Evolutionary conservation across 169 alveolate species (phyloP), one percentile per base, ranked within the genome.

Genomic region (Eimeria zaria): DNA sequence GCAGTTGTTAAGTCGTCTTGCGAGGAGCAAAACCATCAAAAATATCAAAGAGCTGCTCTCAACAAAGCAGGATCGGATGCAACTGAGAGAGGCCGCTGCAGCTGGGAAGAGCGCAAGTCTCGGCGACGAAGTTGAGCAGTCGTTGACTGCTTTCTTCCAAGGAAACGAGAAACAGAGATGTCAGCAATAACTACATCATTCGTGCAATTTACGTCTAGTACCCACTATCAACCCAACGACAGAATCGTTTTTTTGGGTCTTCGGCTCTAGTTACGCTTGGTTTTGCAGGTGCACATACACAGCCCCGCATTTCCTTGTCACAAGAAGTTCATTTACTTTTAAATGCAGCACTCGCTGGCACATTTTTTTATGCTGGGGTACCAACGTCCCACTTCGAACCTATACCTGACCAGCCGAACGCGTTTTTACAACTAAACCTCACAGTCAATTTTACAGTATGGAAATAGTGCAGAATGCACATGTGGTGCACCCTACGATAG

Each of bases 141-240:
- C 94, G 36, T 30, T 87, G 22, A 60, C 94, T 87, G 94, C 94
- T 9, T 87, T 87, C 94, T 87, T 87, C 83, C 83, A 87, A 62
- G 94, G 67, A 6, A 74, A 83, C 76, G 91, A 78, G 48, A 41
- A 48, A 46, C 46, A 78, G 44, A 24, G 88, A 67, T 78, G 88
- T 9, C 88, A 78, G 67, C 62, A 14, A 1, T 78, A 46, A 7
- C 24, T 33, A 6, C 78, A 67, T 33, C 24, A 67, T 67, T 67
- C 1, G 48, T 67, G 44, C 78, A 67, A 33, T 20, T 1, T n/a
- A 4, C 2, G 27, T 30, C 41, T 67, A 73, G 83, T 36, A 69
- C 24, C 48, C 80, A 69, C 80, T 46, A 12, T 39, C 11, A 14
- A 44, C n/a, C 81, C 81, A 18, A 2, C 83, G 2, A n/a, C 8